Percentiles rank a stretch among this genome's conserved stretches.
phyloP scores from a whole-genome alignment of 225 moss, liverwort and hornwort genomes.

The Straminergon stramineum region DNA sequence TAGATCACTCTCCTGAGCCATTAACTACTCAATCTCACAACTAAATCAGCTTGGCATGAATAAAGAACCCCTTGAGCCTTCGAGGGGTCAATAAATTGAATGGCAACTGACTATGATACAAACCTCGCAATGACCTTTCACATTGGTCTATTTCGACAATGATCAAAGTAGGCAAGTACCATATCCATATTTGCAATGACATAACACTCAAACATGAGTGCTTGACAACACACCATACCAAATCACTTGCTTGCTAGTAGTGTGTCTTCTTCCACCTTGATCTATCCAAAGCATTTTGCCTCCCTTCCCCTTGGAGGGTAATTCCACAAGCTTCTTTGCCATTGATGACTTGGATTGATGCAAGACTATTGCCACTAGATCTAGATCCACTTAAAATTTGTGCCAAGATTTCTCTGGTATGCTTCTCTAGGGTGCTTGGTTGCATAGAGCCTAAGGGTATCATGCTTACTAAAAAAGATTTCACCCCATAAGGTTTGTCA shows the following conservation, averaged over 20 bases:
- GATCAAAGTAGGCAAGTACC: constrained; percentile 1
- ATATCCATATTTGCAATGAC: background rate
- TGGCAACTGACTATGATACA: constrained; percentile 24
- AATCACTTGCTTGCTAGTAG: background rate
- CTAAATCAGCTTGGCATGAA: background rate
- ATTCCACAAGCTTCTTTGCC: background rate
- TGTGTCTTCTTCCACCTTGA: constrained; percentile 5
- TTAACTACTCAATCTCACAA: background rate
- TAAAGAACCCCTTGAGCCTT: constrained; percentile 6
- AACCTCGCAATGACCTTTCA: constrained; percentile 9
- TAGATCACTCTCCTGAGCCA: background rate
- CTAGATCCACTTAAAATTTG: background rate
- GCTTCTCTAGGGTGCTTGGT: background rate
- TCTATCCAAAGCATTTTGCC: background rate
- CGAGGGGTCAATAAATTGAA: constrained; percentile 24
- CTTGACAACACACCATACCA: background rate
- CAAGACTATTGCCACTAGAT: background rate
- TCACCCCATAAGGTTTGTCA: background rate
- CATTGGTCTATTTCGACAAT: background rate
- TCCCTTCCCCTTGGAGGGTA: background rate
- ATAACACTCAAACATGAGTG: background rate
- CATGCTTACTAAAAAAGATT: background rate
- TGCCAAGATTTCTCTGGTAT: background rate
- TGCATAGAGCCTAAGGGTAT: background rate
- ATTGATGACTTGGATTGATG: constrained; percentile 3